Conservation (phyloP, 1,284 basidiomycete genomes). For the Neonothopanus nambi region DNA sequence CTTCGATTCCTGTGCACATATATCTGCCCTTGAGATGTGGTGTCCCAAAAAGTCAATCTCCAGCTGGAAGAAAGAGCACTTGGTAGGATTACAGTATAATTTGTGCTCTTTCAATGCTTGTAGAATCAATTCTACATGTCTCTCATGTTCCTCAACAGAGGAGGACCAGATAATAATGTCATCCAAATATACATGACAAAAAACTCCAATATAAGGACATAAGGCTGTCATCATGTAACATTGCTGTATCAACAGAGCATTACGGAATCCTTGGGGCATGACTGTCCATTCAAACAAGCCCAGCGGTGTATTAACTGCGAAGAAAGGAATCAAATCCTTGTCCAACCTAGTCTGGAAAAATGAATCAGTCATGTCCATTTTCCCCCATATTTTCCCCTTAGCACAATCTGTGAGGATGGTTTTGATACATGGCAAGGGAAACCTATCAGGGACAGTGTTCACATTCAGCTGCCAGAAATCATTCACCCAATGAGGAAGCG, state of each 20-base stretch:
- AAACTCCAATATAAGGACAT: slow-evolving; percentile 18
- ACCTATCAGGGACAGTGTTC: slow-evolving; percentile 33
- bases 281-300: slow-evolving; percentile 36
- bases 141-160: slow-evolving; percentile 31
- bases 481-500: slow-evolving; percentile 34
- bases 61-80: slow-evolving; percentile 16
- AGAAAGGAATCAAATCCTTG: slow-evolving; percentile 32
- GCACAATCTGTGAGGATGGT: slow-evolving; percentile 29
- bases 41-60: slow-evolving; percentile 29
- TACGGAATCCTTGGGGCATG: slow-evolving; percentile 35
- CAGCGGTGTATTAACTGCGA: slow-evolving; percentile 31
- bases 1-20: slow-evolving; percentile 21
- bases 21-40: slow-evolving; percentile 22
- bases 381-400: slow-evolving; percentile 30
- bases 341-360: slow-evolving; percentile 38
- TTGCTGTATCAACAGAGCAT: slow-evolving; percentile 34
- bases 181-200: slow-evolving; percentile 23
- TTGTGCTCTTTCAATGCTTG: slow-evolving; percentile 21
- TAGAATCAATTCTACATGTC: slow-evolving; percentile 29
- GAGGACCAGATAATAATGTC: slow-evolving; percentile 41
- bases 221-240: slow-evolving; percentile 29
- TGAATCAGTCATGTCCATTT: slow-evolving; percentile 38
- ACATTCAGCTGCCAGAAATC: slow-evolving; percentile 34
- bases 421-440: slow-evolving; percentile 32
- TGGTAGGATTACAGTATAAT: slow-evolving; percentile 29